Evolutionary conservation across 768 basidiomycete species (phyloP).

Genomic region (Tulasnella sp.): DNA sequence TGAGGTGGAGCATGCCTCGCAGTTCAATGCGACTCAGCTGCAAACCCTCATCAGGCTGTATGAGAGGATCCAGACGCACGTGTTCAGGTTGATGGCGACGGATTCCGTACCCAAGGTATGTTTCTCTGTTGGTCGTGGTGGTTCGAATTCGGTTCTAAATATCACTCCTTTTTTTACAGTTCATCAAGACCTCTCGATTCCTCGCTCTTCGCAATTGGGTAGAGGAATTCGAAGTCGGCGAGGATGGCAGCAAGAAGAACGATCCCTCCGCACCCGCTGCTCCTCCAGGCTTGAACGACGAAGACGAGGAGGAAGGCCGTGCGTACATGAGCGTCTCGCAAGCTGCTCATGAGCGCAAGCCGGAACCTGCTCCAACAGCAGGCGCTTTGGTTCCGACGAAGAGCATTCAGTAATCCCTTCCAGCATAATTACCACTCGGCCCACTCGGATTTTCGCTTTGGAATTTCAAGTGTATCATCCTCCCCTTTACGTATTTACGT

Average conservation of each 20-base stretch:
- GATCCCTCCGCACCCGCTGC: conserved; percentile 36
- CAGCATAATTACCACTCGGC: not conserved
- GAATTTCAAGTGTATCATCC: not conserved
- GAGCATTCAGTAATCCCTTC: not conserved
- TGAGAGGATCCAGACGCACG: conserved; percentile 92
- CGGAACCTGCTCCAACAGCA: not conserved
- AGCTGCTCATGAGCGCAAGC: conserved; percentile 32
- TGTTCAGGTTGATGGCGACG: conserved; percentile 95
- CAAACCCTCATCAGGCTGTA: conserved; percentile 89
- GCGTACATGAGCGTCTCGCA: conserved; percentile 82
- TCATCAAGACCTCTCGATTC: conserved; percentile 80
- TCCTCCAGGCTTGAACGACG: conserved; percentile 53
- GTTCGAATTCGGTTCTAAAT: not conserved
- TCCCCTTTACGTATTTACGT: not conserved
- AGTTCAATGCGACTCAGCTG: conserved; percentile 90
- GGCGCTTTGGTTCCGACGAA: not conserved
- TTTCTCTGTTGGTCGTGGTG: not conserved
- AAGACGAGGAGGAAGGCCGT: conserved; percentile 60
- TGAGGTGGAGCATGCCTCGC: conserved; percentile 61
- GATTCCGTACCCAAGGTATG: conserved; percentile 95
- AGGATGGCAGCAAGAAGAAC: conserved; percentile 32
- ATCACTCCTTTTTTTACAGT: conserved; percentile 33
- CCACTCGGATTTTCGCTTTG: not conserved
- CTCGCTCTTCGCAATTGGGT: conserved; percentile 66
- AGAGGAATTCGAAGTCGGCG: conserved; percentile 52